Base-by-base conservation (phyloP, 1,139 yeast species). In the Eremothecium sinecaudum region DNA sequence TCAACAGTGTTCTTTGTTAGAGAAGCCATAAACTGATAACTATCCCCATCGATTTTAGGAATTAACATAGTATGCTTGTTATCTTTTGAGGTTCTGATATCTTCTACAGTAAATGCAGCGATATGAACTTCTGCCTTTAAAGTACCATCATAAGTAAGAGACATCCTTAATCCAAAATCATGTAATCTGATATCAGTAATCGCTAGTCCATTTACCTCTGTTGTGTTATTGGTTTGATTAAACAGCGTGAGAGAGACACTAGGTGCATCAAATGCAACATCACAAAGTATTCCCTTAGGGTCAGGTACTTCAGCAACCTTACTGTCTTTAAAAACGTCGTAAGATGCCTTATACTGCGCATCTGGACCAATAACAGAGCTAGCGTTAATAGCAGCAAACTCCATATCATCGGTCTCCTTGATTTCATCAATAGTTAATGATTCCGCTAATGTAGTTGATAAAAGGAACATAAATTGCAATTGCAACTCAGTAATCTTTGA, bases 51-150 rank as follows among this genome's bases (percentile, higher is more conserved):
- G 2, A 72, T 69, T 17, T 74, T 71, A 1, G 97, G 97, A 30
- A 92, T 78, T 22, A 90, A 75, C 42, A 86, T 80, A 0, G 79
- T 69, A 56, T 83, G 90, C 48, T 73, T 73, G 58, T 82, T 87
- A 12, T 69, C 73, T 18, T 71, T 71, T 8, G 62, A 61, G 20
- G 61, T 53, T 45, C 98, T 67, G 3, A 75, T 72, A 58, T 90
- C 98, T 38, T 71, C 72, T 1, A 87, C 83, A 2, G 79, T 73
- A 50, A 92, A 80, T 0, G 95, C 76, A 25, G 74, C 71, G 18
- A 86, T 67, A 31, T 72, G 73, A 11, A 86, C 52, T 36, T 75
- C 77, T 0, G 87, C 70, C 4, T 64, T 68, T 40, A 74, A 69
- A 27, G 75, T 71, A 1, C 77, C 69, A 44, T 74, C 72, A 22